Evolutionary conservation across 768 basidiomycete species (phyloP), one percentile per base, ranked within the genome.

Genomic region (Russula griseocarnosa): DNA sequence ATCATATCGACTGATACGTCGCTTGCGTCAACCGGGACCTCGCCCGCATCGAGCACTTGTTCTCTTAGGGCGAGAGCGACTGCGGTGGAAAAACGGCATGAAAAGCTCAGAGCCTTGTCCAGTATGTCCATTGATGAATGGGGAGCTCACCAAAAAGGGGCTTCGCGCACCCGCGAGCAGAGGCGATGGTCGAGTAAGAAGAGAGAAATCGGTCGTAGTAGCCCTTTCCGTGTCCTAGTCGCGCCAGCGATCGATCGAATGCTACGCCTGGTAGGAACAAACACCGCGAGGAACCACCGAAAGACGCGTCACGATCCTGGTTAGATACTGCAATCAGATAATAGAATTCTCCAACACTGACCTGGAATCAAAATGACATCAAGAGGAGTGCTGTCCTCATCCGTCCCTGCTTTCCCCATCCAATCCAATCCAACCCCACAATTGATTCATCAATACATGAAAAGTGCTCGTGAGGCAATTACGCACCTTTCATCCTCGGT

Each of bases 191-290:
- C 34, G 76, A 71, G 63, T 90, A 90, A 0, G 78, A 72, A 3
- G 83, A 74, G 38, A 92, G 76, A 74, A 89, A 92, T 16, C 80
- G 78, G 74, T 92, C 90, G 68, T 92, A 92, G 74, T 88, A 91
- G 6, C 90, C 90, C 73, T 88, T 92, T 24, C 90, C 90, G 67
- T 90, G 88, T 10, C 90, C 90, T 32, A 92, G 79, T 34, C 90
- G 84, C 53, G 84, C 84, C 60, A 86, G 72, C 20, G 81, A 80
- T 49, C 76, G 78, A 74, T 92, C 90, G 68, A 92, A 92, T 11
- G 86, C 90, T 53, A 92, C 81, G 49, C 87, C 90, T 87, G 8
- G 14, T 24, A 20, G 11, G 2, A 72, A 20, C 14, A 13, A 26
- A 49, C 28, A 28, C 28, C 28, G 4, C 3, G 28, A 4, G 28